phyloP scores from a whole-genome alignment of 441 rosid genomes.

The Kokia cookei region DNA sequence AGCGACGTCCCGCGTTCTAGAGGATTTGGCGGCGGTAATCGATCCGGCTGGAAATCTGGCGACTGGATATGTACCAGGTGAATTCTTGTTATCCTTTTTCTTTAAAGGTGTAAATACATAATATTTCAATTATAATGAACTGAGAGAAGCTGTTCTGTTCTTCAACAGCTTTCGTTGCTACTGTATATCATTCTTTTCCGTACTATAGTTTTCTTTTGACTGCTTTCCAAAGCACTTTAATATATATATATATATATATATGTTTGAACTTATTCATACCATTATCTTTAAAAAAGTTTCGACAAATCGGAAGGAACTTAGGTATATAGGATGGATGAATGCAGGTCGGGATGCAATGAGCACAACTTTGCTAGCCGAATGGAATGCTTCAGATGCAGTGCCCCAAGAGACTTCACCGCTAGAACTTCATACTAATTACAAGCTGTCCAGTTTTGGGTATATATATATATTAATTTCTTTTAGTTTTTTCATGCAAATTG shows the following conservation, averaged over 20 bases:
- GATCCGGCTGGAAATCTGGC: constrained; percentile 72
- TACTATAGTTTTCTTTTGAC: background rate
- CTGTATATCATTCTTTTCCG: background rate
- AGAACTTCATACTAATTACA: constrained; percentile 44
- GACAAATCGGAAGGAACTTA: background rate
- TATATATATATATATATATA: too few species aligned
- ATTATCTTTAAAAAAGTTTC: too few species aligned
- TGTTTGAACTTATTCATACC: too few species aligned
- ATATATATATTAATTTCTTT: constrained; percentile 19
- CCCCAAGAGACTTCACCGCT: constrained; percentile 57
- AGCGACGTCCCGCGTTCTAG: constrained; percentile 47
- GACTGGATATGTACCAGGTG: constrained; percentile 77
- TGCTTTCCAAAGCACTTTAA: background rate
- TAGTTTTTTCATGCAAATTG: background rate
- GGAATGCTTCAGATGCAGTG: constrained; percentile 77
- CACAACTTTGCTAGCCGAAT: constrained; percentile 78
- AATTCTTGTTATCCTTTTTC: background rate
- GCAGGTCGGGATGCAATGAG: constrained; percentile 64
- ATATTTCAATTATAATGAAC: background rate
- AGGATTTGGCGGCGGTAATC: constrained; percentile 25
- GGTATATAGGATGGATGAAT: background rate
- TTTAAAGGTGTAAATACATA: background rate
- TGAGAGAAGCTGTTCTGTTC: background rate
- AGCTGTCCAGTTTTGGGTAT: constrained; percentile 37
- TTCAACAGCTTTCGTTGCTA: background rate